Evolutionary conservation across 805 yeast species (phyloP), one percentile per base, ranked within the genome.

Genomic region (Myxozyma geophila): DNA sequence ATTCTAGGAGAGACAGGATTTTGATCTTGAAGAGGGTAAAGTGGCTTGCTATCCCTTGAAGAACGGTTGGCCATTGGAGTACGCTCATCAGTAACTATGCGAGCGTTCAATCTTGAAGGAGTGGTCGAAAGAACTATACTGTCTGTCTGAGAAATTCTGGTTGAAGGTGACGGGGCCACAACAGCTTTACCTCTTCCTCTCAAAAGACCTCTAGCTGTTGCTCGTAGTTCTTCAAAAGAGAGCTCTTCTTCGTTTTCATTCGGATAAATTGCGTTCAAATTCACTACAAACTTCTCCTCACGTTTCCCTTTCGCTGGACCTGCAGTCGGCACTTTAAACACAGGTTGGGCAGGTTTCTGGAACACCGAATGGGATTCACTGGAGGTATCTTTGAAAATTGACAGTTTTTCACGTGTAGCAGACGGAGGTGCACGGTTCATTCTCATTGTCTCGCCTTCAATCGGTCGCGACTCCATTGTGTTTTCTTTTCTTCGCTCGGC

Each of bases 141-240:
- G 15, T 51, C 54, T 6, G 50, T 33, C 9, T 23, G 8, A 17
- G 28, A 13, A 3, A 15, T 23, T 15, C 13, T 17, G 17, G 44
- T 4, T 3, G 35, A 49, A 13, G 40, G 40, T 5, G 53, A 49
- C n/a, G 40, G 33, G 2, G 41, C 44, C 13, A 39, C 28, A 53
- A 54, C 52, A 36, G 53, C 7, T 50, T 46, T 37, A 15, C 40
- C 40, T 2, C 33, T n/a, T n/a, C 47, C 39, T 51, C 54, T 37
- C 19, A 54, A 70, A 10, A 74, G 39, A 12, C 79, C 78, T 70
- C 85, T 78, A 43, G 81, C 75, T 48, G 78, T 73, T 0, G 89
- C 87, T 52, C 89, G 74, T 1, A 91, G 74, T 71, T 92, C 97
- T 50, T 81, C 83, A 3, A 87, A 72, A 63, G 88, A 85, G 57